Evolutionary conservation across 1,139 yeast genomes (phyloP).

Genomic region (Kurtzmaniella natalensis): DNA sequence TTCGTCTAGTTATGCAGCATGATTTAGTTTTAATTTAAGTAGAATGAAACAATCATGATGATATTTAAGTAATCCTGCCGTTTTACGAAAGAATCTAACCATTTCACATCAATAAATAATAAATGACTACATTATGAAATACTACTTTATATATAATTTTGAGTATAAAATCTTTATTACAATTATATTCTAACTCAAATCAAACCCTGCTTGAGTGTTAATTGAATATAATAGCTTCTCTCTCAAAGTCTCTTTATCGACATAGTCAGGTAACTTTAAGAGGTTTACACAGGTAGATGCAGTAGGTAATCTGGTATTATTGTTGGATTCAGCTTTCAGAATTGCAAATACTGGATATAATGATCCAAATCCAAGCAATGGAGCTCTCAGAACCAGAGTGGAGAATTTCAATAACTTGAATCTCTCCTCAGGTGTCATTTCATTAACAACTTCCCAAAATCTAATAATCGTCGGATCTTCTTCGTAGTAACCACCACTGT

Average conservation of each 20-base stretch:
- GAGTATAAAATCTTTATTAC: too few species aligned
- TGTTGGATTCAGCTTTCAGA: constrained; percentile 42
- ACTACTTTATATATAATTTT: too few species aligned
- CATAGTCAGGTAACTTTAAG: constrained; percentile 79
- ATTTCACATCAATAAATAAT: too few species aligned
- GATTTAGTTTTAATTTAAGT: too few species aligned
- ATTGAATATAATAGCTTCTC: constrained; percentile 73
- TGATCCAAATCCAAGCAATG: constrained; percentile 77
- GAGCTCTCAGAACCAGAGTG: constrained; percentile 89
- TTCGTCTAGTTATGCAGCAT: too few species aligned
- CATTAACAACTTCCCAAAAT: constrained; percentile 76
- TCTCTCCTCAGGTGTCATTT: constrained; percentile 58
- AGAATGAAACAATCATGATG: too few species aligned
- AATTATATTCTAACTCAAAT: too few species aligned
- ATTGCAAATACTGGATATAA: constrained; percentile 80
- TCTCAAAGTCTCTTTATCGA: constrained; percentile 51
- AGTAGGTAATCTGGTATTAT: constrained; percentile 63
- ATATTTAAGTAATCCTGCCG: too few species aligned
- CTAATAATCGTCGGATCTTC: constrained; percentile 51
- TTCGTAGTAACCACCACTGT: constrained; percentile 59
- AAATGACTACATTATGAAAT: too few species aligned
- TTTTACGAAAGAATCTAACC: too few species aligned
- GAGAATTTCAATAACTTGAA: constrained; percentile 74
- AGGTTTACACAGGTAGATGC: constrained; percentile 92
- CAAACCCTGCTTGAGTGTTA: constrained; percentile 80